These are phyloP conservation scores for Ceratocystis cubensis DNA, from an alignment of 2,329 filamentous ascomycete genomes.

Conservation along the genomic window DNA sequence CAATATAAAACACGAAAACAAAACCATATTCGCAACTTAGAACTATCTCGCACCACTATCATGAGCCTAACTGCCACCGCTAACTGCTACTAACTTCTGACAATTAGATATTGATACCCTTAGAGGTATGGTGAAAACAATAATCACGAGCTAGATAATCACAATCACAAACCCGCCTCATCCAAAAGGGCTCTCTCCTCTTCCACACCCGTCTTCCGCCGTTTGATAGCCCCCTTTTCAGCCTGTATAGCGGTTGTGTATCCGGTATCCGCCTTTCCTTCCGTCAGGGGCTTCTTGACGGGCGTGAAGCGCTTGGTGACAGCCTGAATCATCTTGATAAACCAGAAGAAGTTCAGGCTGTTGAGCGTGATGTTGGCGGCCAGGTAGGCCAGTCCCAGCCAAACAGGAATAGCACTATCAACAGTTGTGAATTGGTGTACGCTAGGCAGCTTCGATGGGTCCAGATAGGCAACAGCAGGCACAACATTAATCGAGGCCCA, in stretches of 20 bases:
- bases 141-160: neutral
- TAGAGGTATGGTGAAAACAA: neutral
- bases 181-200: slow-evolving; percentile 15
- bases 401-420: slow-evolving; percentile 47
- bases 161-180: slow-evolving; percentile 13
- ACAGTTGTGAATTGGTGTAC: slow-evolving; percentile 35
- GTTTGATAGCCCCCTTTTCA: slow-evolving; percentile 13
- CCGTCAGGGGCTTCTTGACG: neutral
- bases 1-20: neutral
- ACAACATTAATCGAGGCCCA: slow-evolving; percentile 31
- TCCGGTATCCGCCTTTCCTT: slow-evolving; percentile 1
- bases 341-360: slow-evolving; percentile 72
- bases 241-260: slow-evolving; percentile 16
- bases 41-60: neutral
- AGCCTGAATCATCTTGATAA: slow-evolving; percentile 72
- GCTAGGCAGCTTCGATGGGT: slow-evolving; percentile 31
- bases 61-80: neutral
- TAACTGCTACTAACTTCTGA: neutral
- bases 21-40: neutral
- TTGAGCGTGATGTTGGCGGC: slow-evolving; percentile 61
- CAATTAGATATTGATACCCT: neutral
- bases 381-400: slow-evolving; percentile 57
- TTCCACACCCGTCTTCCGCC: slow-evolving; percentile 16
- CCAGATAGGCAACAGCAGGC: slow-evolving; percentile 22
- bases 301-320: slow-evolving; percentile 60